Conservation (phyloP, 2,329 filamentous ascomycete species). For the Penicillium decumbens region DNA sequence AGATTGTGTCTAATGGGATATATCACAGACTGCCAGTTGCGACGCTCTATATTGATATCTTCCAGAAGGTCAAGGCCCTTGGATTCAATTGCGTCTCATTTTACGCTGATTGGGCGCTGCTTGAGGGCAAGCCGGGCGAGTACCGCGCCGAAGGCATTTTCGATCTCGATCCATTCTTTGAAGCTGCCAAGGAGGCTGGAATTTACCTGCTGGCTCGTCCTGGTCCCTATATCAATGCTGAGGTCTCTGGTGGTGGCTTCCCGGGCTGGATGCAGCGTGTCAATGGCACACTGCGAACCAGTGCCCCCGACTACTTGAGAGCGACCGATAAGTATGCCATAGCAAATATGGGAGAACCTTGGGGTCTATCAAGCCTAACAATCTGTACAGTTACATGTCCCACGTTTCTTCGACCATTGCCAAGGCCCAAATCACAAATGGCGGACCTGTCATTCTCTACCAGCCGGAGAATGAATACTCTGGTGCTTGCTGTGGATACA, state of each 20-base stretch:
- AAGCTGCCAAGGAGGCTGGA: slow-evolving; percentile 66
- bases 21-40: slow-evolving; percentile 54
- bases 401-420: slow-evolving; percentile 64
- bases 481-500: slow-evolving; percentile 40
- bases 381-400: slow-evolving; percentile 51
- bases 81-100: slow-evolving; percentile 78
- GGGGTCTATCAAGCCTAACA: slow-evolving; percentile 6
- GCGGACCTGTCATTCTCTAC: slow-evolving; percentile 70
- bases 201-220: slow-evolving; percentile 71
- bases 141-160: slow-evolving; percentile 70
- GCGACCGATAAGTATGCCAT: slow-evolving; percentile 59
- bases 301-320: slow-evolving; percentile 57
- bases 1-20: slow-evolving; percentile 1
- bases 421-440: slow-evolving; percentile 73
- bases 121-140: slow-evolving; percentile 67
- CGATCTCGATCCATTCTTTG: slow-evolving; percentile 68
- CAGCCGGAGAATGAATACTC: slow-evolving; percentile 83
- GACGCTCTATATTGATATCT: slow-evolving; percentile 63
- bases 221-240: slow-evolving; percentile 74
- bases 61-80: slow-evolving; percentile 76
- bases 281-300: slow-evolving; percentile 61
- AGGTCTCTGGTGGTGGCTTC: slow-evolving; percentile 70
- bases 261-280: slow-evolving; percentile 73
- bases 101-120: slow-evolving; percentile 72
- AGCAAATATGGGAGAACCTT: background rate